Evolutionary conservation across 2,329 filamentous ascomycete species (phyloP), one percentile per base, ranked within the genome.

Genomic region (Colletotrichum simmondsii): DNA sequence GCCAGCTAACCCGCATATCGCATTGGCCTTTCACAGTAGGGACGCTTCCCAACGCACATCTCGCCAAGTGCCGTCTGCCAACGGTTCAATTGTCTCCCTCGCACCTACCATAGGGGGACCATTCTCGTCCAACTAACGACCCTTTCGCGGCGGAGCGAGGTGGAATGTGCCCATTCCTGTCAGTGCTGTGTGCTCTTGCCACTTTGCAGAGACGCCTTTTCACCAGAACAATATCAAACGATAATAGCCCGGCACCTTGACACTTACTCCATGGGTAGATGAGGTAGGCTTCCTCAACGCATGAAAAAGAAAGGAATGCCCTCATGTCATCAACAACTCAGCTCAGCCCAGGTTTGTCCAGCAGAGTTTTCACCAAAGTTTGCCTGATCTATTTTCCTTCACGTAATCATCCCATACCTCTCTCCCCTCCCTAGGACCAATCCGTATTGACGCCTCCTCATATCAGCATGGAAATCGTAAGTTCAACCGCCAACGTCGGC

Each of bases 341-440:
- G 46, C 16, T 59, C 69, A 69, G 62, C 65, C 52, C 65, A 58
- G 32, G 59, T 68, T 62, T 63, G 69, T 70, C 66, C 37, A 42
- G 66, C 66, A 70, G 58, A 28, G 26, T 68, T 32, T 71, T 24
- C 37, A 24, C 46, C 35, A 65, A 57, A 52, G 46, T 70, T 24
- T 7, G 35, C 26, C 11, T 59, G n/a, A 16, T 60, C 49, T 19
- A 26, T 49, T 22, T 60, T 61, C 35, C n/a, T 49, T 56, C 52
- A 57, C 28, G 56, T 52, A 56, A 37, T 24, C 49, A 42, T 49
- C 66, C 54, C 32, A 70, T 22, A 19, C 11, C 19, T 22, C 19
- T 57, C 60, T 57, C 59, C 28, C 59, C 53, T 11, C 42, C 30
- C 53, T 32, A 72, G 26, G 19, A 19, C 30, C 30, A 30, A 54